phyloP scores from a whole-genome alignment of 495 filamentous ascomycete species.

The Penicillium longicatenatum region DNA sequence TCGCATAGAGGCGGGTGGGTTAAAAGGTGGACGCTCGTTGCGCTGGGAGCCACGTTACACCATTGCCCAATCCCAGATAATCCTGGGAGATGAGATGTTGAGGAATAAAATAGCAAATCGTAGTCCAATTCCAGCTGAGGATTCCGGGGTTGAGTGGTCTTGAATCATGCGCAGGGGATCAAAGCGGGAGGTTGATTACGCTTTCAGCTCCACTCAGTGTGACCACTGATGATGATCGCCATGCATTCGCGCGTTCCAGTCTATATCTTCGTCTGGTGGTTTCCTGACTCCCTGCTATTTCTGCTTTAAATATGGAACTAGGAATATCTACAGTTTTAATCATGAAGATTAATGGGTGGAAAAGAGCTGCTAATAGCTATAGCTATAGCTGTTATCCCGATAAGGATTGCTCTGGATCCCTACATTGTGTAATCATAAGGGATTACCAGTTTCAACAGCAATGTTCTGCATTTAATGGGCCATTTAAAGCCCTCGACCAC shows the following conservation, averaged over 20 bases:
- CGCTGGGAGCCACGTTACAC: slow-evolving; percentile 35
- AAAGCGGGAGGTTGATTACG: slow-evolving; percentile 29
- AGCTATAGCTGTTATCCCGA: neutral
- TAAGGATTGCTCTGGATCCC: neutral
- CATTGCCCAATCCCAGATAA: slow-evolving; percentile 36
- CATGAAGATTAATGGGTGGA: neutral
- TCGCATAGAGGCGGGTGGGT: slow-evolving; percentile 59
- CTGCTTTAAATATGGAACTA: neutral
- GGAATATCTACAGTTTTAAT: neutral
- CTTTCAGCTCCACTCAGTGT: slow-evolving; percentile 32
- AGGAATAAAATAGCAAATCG: slow-evolving; percentile 4
- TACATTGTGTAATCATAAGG: neutral
- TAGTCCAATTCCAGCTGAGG: slow-evolving; percentile 11
- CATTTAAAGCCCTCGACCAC: neutral
- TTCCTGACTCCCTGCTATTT: neutral
- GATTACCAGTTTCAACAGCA: neutral
- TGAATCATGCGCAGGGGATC: slow-evolving; percentile 18
- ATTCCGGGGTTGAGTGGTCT: slow-evolving; percentile 5
- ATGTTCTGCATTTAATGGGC: neutral
- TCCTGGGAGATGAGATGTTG: neutral
- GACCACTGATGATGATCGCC: slow-evolving; percentile 12
- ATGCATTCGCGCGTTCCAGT: neutral
- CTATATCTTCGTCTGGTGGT: neutral
- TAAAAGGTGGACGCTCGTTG: slow-evolving; percentile 28
- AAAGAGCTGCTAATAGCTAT: neutral